A percentile compares a stretch with the other conserved stretches of the same genome.
phyloP scores from a whole-genome alignment of 768 basidiomycete genomes.

The Pulveroboletus ravenelii region DNA sequence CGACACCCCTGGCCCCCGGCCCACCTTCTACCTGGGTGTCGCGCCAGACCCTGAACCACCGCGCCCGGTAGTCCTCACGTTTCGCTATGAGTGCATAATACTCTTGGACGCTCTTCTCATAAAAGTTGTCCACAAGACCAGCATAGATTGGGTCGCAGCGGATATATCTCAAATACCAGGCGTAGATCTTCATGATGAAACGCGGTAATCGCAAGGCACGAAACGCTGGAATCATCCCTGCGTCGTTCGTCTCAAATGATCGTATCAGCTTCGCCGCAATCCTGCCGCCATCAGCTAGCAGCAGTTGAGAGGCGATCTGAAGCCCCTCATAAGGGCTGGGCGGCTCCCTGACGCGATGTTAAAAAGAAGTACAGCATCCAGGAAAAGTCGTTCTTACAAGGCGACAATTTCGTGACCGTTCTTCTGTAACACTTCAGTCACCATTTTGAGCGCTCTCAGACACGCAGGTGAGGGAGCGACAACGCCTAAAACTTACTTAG shows the following conservation, averaged over 20 bases:
- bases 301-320: constrained; percentile 47
- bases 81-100: constrained; percentile 45
- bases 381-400: constrained; percentile 38
- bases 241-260: constrained; percentile 44
- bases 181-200: constrained; percentile 43
- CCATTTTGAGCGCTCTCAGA: constrained; percentile 45
- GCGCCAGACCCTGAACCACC: constrained; percentile 37
- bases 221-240: constrained; percentile 40
- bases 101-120: constrained; percentile 47
- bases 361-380: background rate
- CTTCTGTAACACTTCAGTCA: constrained; percentile 40
- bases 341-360: constrained; percentile 16
- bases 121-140: constrained; percentile 44
- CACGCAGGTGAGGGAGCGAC: constrained; percentile 58
- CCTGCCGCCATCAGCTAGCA: constrained; percentile 48
- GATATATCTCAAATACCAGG: constrained; percentile 49
- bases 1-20: constrained; percentile 41
- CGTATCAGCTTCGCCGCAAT: constrained; percentile 33
- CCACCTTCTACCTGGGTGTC: constrained; percentile 18
- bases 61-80: constrained; percentile 39
- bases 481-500: constrained; percentile 40
- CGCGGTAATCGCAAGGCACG: constrained; percentile 42
- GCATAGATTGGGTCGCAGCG: constrained; percentile 50
- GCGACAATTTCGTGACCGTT: constrained; percentile 49
- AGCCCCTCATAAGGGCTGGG: constrained; percentile 51